A percentile compares a stretch with the other conserved stretches of the same genome.
phyloP scores from a whole-genome alignment of 176 grass and related monocot species.

The Avena insularis region DNA sequence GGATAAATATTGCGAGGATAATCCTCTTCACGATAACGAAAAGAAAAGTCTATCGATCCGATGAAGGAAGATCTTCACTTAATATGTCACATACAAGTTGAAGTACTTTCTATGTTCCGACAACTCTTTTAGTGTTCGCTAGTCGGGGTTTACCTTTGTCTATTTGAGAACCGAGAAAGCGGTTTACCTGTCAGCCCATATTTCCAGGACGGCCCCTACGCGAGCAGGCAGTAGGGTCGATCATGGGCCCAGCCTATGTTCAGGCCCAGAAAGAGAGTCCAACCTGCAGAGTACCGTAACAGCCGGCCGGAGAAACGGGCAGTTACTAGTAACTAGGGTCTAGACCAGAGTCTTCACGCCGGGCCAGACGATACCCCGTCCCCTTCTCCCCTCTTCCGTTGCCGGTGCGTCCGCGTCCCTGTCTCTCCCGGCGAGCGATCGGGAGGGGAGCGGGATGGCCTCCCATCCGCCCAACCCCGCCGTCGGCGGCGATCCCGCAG shows the following conservation, averaged over 20 bases:
- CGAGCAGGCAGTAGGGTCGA: neutral
- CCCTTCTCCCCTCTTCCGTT: neutral
- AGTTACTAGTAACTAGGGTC: constrained; percentile 1
- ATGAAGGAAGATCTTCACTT: too few species aligned
- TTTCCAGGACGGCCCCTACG: too few species aligned
- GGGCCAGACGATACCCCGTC: neutral
- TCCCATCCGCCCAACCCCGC: constrained; percentile 47
- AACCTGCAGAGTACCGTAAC: constrained; percentile 19
- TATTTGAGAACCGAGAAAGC: too few species aligned
- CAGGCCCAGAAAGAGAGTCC: constrained; percentile 15
- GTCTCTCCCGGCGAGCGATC: constrained; percentile 40
- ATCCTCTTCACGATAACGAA: too few species aligned
- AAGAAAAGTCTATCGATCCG: too few species aligned
- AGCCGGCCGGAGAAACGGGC: constrained; percentile 4
- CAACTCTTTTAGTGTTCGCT: too few species aligned
- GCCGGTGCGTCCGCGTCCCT: constrained; percentile 56
- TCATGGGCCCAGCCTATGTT: neutral
- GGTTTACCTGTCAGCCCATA: too few species aligned
- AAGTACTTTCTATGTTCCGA: too few species aligned
- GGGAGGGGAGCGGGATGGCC: constrained; percentile 49
- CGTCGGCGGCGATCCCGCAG: constrained; percentile 25
- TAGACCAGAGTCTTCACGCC: neutral
- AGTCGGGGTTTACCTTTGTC: too few species aligned
- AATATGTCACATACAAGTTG: too few species aligned
- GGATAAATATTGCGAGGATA: too few species aligned